A percentile compares a stretch with the other conserved stretches of the same genome.
These are phyloP conservation scores for Leccinum variicolor DNA, from an alignment of 768 basidiomycete genomes.

Conservation along the genomic window DNA sequence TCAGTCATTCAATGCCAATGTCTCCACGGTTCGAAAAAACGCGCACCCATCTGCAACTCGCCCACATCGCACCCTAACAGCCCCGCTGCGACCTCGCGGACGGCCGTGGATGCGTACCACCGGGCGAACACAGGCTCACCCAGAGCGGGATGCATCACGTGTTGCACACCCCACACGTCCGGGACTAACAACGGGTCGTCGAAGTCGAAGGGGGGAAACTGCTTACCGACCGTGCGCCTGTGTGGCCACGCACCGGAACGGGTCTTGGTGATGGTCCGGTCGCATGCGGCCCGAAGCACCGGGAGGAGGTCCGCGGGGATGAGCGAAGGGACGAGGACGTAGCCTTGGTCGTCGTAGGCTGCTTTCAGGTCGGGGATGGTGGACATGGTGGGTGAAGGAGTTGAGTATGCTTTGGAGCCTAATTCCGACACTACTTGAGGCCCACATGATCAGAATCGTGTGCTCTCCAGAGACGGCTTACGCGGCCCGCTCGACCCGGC, in stretches of 20 bases:
- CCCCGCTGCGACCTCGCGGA: conserved; percentile 41
- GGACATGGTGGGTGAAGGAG: neutral
- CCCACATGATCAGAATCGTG: too few species aligned
- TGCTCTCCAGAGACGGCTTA: neutral
- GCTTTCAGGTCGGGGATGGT: conserved; percentile 34
- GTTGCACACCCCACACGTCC: conserved; percentile 81
- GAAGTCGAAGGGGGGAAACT: conserved; percentile 70
- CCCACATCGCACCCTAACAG: conserved; percentile 55
- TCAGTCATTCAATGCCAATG: neutral
- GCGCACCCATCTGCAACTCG: conserved; percentile 70
- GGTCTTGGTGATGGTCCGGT: conserved; percentile 47
- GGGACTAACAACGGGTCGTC: conserved; percentile 32
- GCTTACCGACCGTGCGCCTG: conserved; percentile 70
- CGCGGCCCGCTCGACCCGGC: neutral
- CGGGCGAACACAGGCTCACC: conserved; percentile 54
- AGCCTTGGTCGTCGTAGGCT: conserved; percentile 61
- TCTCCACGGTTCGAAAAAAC: neutral
- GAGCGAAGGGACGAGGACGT: conserved; percentile 58
- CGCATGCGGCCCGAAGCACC: conserved; percentile 48
- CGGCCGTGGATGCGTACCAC: conserved; percentile 61
- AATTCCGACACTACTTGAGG: neutral
- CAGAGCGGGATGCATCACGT: conserved; percentile 76
- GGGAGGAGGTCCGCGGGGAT: conserved; percentile 38
- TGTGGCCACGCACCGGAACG: conserved; percentile 61
- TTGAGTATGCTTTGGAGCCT: neutral